Percentiles rank a stretch among this genome's conserved stretches.
Conservation (phyloP, 1,139 yeast species). For the Geotrichum klebahnii region DNA sequence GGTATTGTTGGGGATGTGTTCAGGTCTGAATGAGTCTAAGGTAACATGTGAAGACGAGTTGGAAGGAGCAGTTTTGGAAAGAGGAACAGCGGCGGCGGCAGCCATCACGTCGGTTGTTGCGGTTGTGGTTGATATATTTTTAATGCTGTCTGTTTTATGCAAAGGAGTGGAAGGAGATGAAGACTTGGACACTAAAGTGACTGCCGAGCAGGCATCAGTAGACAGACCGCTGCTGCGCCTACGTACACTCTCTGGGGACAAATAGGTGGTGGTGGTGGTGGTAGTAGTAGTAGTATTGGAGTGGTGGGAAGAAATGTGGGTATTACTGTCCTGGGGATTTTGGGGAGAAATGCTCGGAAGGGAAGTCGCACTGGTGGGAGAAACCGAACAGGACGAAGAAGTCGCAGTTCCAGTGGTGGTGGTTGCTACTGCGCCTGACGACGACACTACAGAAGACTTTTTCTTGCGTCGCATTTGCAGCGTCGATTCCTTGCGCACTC, state of each 20-base stretch:
- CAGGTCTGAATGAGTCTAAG: too few species aligned
- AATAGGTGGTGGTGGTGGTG: background rate
- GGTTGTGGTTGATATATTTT: too few species aligned
- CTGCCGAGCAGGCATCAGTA: too few species aligned
- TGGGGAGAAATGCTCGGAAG: background rate
- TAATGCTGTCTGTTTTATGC: too few species aligned
- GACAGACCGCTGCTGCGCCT: background rate
- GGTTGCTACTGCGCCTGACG: background rate
- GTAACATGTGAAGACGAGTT: too few species aligned
- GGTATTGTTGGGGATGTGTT: too few species aligned
- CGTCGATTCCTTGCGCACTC: constrained; percentile 36
- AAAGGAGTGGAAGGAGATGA: too few species aligned
- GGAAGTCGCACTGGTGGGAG: background rate
- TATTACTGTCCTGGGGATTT: background rate
- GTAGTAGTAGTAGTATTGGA: background rate
- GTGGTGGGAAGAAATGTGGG: too few species aligned
- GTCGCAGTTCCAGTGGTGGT: background rate
- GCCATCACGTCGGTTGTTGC: too few species aligned
- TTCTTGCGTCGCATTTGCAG: constrained; percentile 24
- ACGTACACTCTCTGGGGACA: background rate
- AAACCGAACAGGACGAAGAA: background rate
- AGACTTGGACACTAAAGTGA: too few species aligned
- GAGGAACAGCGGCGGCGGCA: too few species aligned
- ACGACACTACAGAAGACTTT: background rate
- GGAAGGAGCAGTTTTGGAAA: too few species aligned